phyloP scores from a whole-genome alignment of 129 eudicot genomes.

The Apium graveolens region DNA sequence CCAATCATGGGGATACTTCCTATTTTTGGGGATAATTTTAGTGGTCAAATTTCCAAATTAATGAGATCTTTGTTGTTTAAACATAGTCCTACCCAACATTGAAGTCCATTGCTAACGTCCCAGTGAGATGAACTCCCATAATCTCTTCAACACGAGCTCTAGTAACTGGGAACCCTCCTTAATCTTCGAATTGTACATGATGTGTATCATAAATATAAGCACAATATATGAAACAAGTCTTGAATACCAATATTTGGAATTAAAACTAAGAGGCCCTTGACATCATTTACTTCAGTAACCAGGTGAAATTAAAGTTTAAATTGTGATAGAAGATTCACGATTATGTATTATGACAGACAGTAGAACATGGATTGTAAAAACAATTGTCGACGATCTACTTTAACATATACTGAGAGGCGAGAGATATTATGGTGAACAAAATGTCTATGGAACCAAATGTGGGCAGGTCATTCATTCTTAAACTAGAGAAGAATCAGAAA shows the following conservation, averaged over 20 bases:
- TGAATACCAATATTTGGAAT: background rate
- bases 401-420: background rate
- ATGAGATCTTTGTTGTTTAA: background rate
- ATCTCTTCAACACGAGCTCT: background rate
- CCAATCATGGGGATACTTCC: background rate
- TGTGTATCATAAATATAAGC: background rate
- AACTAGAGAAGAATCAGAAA: constrained; percentile 29
- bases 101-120: background rate
- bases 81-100: background rate
- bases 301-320: background rate
- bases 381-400: constrained; percentile 7
- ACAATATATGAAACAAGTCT: background rate
- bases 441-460: background rate
- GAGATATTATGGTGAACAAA: background rate
- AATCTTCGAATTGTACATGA: background rate
- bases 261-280: background rate
- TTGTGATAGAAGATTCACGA: background rate
- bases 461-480: background rate
- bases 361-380: background rate
- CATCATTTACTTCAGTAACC: background rate
- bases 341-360: constrained; percentile 15
- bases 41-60: constrained; percentile 2
- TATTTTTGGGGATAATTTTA: constrained; percentile 3
- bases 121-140: background rate
- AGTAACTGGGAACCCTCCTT: background rate